Evolutionary conservation across 202 grass and related monocot species (phyloP).

Genomic region (Carex arenaria): DNA sequence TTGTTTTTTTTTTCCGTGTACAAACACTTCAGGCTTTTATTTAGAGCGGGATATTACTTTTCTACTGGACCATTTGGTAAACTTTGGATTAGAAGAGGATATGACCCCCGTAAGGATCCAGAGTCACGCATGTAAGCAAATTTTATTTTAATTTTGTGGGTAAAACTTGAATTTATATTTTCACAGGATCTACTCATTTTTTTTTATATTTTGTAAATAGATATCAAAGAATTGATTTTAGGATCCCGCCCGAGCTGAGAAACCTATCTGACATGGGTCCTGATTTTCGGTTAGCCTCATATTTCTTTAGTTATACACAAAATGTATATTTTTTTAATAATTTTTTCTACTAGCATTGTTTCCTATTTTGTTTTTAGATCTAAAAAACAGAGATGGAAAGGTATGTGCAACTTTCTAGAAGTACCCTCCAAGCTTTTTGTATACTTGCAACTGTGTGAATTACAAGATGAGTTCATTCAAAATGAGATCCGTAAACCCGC

Average conservation of each 20-base stretch:
- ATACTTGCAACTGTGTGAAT: slow-evolving; percentile 84
- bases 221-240: slow-evolving; percentile 88
- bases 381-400: slow-evolving; percentile 48
- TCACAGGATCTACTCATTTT: slow-evolving; percentile 2
- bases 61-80: slow-evolving; percentile 79
- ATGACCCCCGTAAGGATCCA: slow-evolving; percentile 80
- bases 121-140: slow-evolving; percentile 78
- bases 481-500: slow-evolving; percentile 77
- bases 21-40: slow-evolving; percentile 64
- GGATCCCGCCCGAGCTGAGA: slow-evolving; percentile 72
- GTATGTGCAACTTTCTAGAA: slow-evolving; percentile 73
- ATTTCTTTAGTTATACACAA: background rate
- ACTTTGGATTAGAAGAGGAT: slow-evolving; percentile 93
- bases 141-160: background rate
- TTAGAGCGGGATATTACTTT: slow-evolving; percentile 97
- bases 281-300: slow-evolving; percentile 40
- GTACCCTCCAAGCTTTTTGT: slow-evolving; percentile 80
- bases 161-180: slow-evolving; percentile 1
- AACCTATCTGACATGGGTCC: slow-evolving; percentile 30
- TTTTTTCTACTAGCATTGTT: background rate
- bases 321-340: background rate
- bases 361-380: slow-evolving; percentile 17
- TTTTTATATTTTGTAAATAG: slow-evolving; percentile 35
- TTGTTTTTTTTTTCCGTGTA: slow-evolving; percentile 15
- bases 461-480: slow-evolving; percentile 87